Evolutionary conservation across 2,329 filamentous ascomycete species (phyloP).

Genomic region (Alternaria metachromatica): DNA sequence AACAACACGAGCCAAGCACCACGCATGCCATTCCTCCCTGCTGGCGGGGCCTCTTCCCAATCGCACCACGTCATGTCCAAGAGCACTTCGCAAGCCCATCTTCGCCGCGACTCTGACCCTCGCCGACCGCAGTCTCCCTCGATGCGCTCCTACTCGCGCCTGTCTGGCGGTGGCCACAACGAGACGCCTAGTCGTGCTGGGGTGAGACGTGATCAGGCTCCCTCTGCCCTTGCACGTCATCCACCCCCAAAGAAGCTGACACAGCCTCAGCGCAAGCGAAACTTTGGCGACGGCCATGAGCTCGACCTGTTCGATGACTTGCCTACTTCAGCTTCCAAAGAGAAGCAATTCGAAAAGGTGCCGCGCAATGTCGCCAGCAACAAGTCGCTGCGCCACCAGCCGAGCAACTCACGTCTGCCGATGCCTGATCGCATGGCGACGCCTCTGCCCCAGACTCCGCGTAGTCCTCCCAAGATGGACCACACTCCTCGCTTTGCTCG

Average conservation of each 20-base stretch:
- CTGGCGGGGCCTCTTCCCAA: conserved; percentile 74
- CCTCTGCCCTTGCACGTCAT: conserved; percentile 58
- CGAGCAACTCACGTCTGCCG: conserved; percentile 54
- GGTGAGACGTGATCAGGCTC: conserved; percentile 54
- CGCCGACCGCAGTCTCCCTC: conserved; percentile 55
- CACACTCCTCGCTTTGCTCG: conserved; percentile 69
- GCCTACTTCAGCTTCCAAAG: conserved; percentile 81
- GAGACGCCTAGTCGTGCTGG: conserved; percentile 58
- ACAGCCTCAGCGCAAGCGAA: conserved; percentile 38
- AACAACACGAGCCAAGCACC: conserved; percentile 60
- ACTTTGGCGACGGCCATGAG: conserved; percentile 89
- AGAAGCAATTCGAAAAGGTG: conserved; percentile 82
- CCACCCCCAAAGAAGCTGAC: conserved; percentile 61
- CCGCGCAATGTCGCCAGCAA: conserved; percentile 73
- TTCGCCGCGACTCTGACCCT: conserved; percentile 83
- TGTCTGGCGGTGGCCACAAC: conserved; percentile 57
- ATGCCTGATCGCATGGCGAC: conserved; percentile 55
- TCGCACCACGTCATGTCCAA: conserved; percentile 81
- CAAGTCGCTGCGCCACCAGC: conserved; percentile 63
- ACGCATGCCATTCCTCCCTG: conserved; percentile 79
- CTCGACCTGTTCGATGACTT: conserved; percentile 94
- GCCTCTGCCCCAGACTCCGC: conserved; percentile 61
- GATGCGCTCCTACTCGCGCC: conserved; percentile 54
- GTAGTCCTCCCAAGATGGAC: conserved; percentile 59
- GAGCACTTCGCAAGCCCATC: conserved; percentile 70